Conservation (phyloP, 768 basidiomycete species). For the Pisolithus orientalis region DNA sequence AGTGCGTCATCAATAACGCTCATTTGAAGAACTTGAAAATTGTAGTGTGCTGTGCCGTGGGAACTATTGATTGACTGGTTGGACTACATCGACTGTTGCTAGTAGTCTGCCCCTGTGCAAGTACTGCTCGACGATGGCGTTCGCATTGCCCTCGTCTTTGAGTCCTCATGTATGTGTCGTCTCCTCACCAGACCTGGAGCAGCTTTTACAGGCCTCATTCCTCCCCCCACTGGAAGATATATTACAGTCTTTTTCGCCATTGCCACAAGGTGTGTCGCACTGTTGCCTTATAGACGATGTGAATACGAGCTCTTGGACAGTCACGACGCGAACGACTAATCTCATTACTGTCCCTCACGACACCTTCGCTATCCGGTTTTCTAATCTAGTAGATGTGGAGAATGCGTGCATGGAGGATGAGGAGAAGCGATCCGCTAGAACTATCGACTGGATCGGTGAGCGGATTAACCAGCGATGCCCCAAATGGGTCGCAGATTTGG, state of each 20-base stretch:
- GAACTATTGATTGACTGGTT: neutral
- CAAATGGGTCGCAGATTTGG: slow-evolving; percentile 67
- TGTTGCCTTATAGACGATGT: neutral
- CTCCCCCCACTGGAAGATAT: slow-evolving; percentile 69
- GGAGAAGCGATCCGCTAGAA: slow-evolving; percentile 68
- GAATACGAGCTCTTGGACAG: slow-evolving; percentile 32
- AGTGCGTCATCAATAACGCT: neutral
- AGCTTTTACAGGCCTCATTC: slow-evolving; percentile 49
- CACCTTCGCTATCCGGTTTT: slow-evolving; percentile 74
- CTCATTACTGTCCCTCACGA: slow-evolving; percentile 64
- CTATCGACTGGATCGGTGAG: slow-evolving; percentile 82
- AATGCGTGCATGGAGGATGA: slow-evolving; percentile 72
- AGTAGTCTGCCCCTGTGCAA: neutral
- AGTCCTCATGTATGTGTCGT: slow-evolving; percentile 78
- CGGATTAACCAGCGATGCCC: slow-evolving; percentile 58
- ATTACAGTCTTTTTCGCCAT: slow-evolving; percentile 78
- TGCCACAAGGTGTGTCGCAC: slow-evolving; percentile 61
- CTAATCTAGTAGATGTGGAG: slow-evolving; percentile 67
- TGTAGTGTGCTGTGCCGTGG: too few species aligned
- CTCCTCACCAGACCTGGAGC: slow-evolving; percentile 62
- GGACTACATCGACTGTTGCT: neutral
- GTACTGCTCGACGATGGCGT: slow-evolving; percentile 34
- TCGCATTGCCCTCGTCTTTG: slow-evolving; percentile 61
- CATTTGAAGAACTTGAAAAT: too few species aligned
- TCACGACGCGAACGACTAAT: slow-evolving; percentile 73